Conservation (phyloP, 2,329 filamentous ascomycete species). For the Cephalotrichum gorgonifer region DNA sequence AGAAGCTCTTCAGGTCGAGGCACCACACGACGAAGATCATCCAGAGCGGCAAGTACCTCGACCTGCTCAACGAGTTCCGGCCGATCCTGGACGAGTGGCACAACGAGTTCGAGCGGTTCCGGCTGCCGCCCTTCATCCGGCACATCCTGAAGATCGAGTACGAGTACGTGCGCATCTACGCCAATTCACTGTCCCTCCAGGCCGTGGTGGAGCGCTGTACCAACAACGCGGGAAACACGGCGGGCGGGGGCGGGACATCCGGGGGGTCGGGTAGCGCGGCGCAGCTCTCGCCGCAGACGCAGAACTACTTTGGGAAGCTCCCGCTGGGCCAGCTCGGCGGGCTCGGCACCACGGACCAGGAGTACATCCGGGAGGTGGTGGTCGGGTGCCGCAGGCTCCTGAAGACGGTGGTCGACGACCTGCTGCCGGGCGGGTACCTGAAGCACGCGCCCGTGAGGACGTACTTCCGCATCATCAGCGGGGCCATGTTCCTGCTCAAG, state of each 20-base stretch:
- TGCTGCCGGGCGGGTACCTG: constrained; percentile 64
- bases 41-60: constrained; percentile 73
- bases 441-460: constrained; percentile 76
- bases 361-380: constrained; percentile 67
- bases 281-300: constrained; percentile 51
- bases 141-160: constrained; percentile 90
- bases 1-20: constrained; percentile 76
- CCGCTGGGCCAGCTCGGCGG: constrained; percentile 54
- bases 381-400: constrained; percentile 70
- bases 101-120: constrained; percentile 69
- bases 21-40: constrained; percentile 85
- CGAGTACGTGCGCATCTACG: constrained; percentile 87
- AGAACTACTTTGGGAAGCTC: constrained; percentile 54
- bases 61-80: constrained; percentile 70
- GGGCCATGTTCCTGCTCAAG: constrained; percentile 76
- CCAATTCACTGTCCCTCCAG: constrained; percentile 89
- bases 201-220: constrained; percentile 91
- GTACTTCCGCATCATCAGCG: constrained; percentile 78
- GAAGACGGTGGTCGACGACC: constrained; percentile 63
- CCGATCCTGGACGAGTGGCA: constrained; percentile 72
- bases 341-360: constrained; percentile 56
- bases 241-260: constrained; percentile 17
- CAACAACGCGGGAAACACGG: constrained; percentile 51
- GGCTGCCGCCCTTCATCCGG: constrained; percentile 52
- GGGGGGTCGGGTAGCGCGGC: constrained; percentile 22